These are phyloP conservation scores for Trichoderma erinaceum DNA, from an alignment of 495 filamentous ascomycete species.

Conservation along the genomic window DNA sequence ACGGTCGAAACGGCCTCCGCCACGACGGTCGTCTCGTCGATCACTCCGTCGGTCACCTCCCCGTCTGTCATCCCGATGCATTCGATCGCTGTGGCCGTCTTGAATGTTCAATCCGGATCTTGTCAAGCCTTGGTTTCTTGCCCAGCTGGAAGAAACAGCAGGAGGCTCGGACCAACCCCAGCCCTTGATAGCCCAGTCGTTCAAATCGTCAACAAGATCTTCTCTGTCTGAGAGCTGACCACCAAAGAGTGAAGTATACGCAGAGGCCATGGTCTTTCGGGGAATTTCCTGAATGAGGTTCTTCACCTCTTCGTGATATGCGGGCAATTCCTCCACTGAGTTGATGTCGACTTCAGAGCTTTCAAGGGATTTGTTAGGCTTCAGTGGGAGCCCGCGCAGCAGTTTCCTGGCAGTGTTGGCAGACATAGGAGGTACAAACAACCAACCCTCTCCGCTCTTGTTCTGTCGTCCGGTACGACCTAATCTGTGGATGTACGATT, in stretches of 20 bases:
- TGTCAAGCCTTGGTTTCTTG: slow-evolving; percentile 41
- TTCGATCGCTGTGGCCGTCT: slow-evolving; percentile 26
- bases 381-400: slow-evolving; percentile 61
- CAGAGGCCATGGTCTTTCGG: slow-evolving; percentile 26
- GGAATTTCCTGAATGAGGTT: slow-evolving; percentile 29
- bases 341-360: slow-evolving; percentile 44
- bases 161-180: slow-evolving; percentile 60
- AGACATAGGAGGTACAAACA: slow-evolving; percentile 62
- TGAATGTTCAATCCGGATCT: slow-evolving; percentile 8
- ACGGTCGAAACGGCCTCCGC: slow-evolving; percentile 8
- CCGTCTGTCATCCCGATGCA: slow-evolving; percentile 18
- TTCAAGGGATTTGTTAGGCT: slow-evolving; percentile 42
- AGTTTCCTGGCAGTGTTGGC: slow-evolving; percentile 37
- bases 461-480: slow-evolving; percentile 67
- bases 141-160: slow-evolving; percentile 36
- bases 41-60: slow-evolving; percentile 12
- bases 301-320: slow-evolving; percentile 34
- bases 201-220: slow-evolving; percentile 48
- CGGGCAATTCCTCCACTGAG: slow-evolving; percentile 29
- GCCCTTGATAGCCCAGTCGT: slow-evolving; percentile 53
- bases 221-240: slow-evolving; percentile 34
- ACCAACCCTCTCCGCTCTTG: slow-evolving; percentile 73
- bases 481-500: slow-evolving; percentile 85
- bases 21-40: slow-evolving; percentile 17
- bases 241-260: slow-evolving; percentile 48